Conservation (phyloP, 257 asterid species). For the Petunia secreta region DNA sequence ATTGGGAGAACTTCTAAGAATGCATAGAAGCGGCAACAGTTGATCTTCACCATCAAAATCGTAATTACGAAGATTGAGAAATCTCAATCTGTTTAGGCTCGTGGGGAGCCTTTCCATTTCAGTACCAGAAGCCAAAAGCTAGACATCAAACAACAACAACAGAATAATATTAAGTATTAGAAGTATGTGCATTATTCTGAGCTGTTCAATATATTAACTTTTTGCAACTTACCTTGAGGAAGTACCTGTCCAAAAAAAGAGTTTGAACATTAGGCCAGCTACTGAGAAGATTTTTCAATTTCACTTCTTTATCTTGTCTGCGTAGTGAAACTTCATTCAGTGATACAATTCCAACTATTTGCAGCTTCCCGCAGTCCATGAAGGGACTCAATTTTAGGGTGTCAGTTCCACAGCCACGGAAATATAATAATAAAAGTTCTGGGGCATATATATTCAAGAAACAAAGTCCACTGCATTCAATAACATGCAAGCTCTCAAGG, state of each 20-base stretch:
- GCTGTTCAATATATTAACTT: neutral
- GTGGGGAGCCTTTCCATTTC: neutral
- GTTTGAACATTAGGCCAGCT: neutral
- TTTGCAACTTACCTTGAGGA: neutral
- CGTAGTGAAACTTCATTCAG: neutral
- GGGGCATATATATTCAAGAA: slow-evolving; percentile 13
- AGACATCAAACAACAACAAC: neutral
- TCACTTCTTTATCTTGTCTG: neutral
- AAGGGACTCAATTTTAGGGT: neutral
- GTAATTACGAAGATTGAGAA: too few species aligned
- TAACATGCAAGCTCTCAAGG: neutral
- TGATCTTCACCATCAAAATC: neutral
- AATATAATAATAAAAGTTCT: neutral
- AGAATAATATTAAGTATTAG: neutral
- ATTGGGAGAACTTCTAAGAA: neutral
- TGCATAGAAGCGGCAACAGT: neutral
- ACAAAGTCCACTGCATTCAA: neutral
- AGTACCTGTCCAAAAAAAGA: neutral
- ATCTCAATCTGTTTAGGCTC: too few species aligned
- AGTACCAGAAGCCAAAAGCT: neutral
- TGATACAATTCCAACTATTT: neutral
- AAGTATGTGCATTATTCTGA: neutral
- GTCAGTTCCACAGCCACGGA: neutral
- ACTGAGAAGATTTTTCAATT: neutral
- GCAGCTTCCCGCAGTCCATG: neutral